Conservation (phyloP, 75 land plant species). For the Picea glauca region DNA sequence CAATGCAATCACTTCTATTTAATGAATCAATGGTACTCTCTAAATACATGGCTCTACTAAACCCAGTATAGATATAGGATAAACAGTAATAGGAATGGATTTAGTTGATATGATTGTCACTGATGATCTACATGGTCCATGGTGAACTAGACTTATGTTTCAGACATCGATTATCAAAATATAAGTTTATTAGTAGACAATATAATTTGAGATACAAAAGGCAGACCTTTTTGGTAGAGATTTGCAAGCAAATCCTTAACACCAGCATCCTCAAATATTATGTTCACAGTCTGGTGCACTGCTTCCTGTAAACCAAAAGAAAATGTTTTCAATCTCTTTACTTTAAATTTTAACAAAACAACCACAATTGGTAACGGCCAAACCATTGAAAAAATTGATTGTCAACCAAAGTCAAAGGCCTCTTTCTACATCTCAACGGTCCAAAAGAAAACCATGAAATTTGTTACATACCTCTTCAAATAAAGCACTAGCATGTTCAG, state of each 20-base stretch:
- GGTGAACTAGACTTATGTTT: not conserved
- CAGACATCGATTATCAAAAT: not conserved
- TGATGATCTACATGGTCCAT: not conserved
- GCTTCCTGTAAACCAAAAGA: slow-evolving; percentile 60
- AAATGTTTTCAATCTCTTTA: not conserved
- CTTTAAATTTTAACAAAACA: not conserved
- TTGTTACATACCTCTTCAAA: not conserved
- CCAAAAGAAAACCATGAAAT: not conserved
- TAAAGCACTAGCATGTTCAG: too few species aligned
- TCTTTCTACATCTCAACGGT: not conserved
- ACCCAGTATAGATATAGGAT: not conserved
- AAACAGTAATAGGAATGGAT: not conserved
- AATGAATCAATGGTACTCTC: too few species aligned
- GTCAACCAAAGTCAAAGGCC: not conserved
- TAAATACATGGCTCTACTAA: not conserved
- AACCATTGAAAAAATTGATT: not conserved
- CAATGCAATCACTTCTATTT: too few species aligned
- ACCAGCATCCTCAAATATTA: slow-evolving; percentile 98
- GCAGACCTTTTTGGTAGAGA: slow-evolving; percentile 87
- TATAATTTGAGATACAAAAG: not conserved
- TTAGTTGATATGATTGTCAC: too few species aligned
- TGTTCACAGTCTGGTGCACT: slow-evolving; percentile 71
- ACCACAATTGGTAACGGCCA: not conserved
- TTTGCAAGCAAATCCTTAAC: slow-evolving; percentile 86
- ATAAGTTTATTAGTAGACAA: not conserved